Conservation (phyloP, 2,329 filamentous ascomycete species). For the Nannizzia gypsea region DNA sequence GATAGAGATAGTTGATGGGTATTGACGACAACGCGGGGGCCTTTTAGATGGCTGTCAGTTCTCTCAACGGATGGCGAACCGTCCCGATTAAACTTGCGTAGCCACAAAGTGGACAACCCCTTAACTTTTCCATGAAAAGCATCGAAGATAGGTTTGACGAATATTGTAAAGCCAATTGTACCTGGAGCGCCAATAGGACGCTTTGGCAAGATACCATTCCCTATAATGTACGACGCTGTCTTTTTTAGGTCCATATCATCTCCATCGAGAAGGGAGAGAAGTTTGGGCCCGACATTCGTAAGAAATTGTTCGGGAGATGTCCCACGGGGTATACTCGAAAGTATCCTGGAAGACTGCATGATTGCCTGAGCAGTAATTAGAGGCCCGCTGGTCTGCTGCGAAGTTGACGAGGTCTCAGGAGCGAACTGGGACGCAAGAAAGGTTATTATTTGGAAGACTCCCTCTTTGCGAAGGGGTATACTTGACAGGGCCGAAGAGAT, state of each 20-base stretch:
- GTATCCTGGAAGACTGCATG: conserved; percentile 32
- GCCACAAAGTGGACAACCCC: conserved; percentile 19
- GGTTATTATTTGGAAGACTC: conserved; percentile 32
- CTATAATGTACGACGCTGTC: conserved; percentile 33
- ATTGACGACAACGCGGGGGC: conserved; percentile 18
- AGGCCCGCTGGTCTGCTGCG: conserved; percentile 24
- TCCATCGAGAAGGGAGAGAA: conserved; percentile 31
- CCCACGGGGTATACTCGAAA: conserved; percentile 32
- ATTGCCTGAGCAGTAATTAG: conserved; percentile 34
- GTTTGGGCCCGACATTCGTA: conserved; percentile 28
- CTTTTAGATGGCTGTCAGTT: neutral
- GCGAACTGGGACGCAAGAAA: conserved; percentile 34
- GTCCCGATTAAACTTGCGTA: conserved; percentile 18
- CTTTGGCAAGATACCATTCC: conserved; percentile 34
- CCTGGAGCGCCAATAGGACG: conserved; percentile 29
- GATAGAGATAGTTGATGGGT: conserved; percentile 22
- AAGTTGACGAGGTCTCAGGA: conserved; percentile 23
- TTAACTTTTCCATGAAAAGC: conserved; percentile 25
- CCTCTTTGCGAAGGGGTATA: conserved; percentile 30
- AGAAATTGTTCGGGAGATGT: conserved; percentile 29
- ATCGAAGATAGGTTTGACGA: conserved; percentile 31
- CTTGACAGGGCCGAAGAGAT: conserved; percentile 29
- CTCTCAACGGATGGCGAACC: conserved; percentile 6
- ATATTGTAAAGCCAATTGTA: conserved; percentile 31
- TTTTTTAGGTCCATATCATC: conserved; percentile 29